Evolutionary conservation across 106 monocot species (phyloP).

Genomic region (Dioscorea dumetorum): DNA sequence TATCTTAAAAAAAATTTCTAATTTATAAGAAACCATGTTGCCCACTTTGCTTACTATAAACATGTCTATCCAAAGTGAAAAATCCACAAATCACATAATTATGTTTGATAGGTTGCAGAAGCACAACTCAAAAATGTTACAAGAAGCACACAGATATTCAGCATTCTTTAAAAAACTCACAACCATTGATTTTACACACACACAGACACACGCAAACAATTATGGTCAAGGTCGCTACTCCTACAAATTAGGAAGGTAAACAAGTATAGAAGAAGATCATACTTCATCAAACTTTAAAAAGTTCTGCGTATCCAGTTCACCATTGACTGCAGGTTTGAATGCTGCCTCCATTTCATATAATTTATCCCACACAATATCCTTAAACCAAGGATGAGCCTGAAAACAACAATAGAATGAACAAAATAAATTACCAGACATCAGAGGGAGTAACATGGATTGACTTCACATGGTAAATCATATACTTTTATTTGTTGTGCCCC

Average conservation of each 20-base stretch:
- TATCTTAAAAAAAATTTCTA: too few species aligned
- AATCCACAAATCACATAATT: too few species aligned
- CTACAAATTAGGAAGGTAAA: neutral
- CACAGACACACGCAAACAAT: too few species aligned
- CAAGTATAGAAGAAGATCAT: constrained; percentile 5
- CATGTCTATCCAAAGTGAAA: too few species aligned
- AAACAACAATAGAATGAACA: constrained; percentile 5
- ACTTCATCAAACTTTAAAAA: constrained; percentile 96
- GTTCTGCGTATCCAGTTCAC: constrained; percentile 88
- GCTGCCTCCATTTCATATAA: constrained; percentile 95
- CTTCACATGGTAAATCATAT: neutral
- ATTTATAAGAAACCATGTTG: too few species aligned
- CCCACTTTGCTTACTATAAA: too few species aligned
- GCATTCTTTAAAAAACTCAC: too few species aligned
- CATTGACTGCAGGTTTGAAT: constrained; percentile 89
- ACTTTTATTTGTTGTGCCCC: constrained; percentile 92
- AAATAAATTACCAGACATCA: constrained; percentile 1
- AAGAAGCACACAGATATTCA: too few species aligned
- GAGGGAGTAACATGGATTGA: neutral
- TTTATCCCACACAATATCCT: constrained; percentile 75
- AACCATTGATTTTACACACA: neutral
- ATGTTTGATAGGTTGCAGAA: too few species aligned
- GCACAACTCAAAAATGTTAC: too few species aligned
- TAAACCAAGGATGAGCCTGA: constrained; percentile 99
- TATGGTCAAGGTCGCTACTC: neutral